Percentiles rank a stretch among this genome's conserved stretches.
Conservation (phyloP, 306 rosid species). For the Castanea sativa region DNA sequence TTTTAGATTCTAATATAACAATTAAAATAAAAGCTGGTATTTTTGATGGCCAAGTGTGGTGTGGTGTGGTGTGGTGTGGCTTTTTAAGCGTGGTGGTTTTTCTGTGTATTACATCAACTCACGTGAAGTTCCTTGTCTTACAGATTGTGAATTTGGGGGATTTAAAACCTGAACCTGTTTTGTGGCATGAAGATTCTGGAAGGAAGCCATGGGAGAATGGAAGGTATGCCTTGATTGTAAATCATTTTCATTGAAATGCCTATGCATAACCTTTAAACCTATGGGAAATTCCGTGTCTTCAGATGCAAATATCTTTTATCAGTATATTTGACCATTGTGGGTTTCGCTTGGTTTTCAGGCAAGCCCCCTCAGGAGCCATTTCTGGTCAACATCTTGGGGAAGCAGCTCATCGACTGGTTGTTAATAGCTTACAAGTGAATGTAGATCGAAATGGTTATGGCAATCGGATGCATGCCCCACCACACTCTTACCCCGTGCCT, state of each 20-base stretch:
- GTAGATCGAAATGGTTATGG: conserved; percentile 34
- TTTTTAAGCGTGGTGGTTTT: background rate
- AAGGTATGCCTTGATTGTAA: conserved; percentile 37
- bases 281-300: background rate
- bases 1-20: background rate
- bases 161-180: conserved; percentile 68
- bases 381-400: conserved; percentile 70
- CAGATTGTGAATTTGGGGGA: conserved; percentile 70
- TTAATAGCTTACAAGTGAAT: conserved; percentile 54
- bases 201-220: conserved; percentile 44
- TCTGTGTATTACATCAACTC: background rate
- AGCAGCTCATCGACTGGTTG: conserved; percentile 64
- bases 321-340: background rate
- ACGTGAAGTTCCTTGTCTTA: background rate
- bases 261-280: background rate
- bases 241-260: conserved; percentile 2
- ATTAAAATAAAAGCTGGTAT: background rate
- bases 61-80: conserved; percentile 3
- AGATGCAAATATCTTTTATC: background rate
- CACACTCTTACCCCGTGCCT: conserved; percentile 26
- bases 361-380: conserved; percentile 50
- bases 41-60: background rate
- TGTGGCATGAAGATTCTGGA: conserved; percentile 92
- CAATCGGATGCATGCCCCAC: conserved; percentile 29
- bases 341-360: conserved; percentile 42